Base-by-base conservation (phyloP, 2,329 filamentous ascomycete species). In the Immersiporthe knoxdaviesiana region DNA sequence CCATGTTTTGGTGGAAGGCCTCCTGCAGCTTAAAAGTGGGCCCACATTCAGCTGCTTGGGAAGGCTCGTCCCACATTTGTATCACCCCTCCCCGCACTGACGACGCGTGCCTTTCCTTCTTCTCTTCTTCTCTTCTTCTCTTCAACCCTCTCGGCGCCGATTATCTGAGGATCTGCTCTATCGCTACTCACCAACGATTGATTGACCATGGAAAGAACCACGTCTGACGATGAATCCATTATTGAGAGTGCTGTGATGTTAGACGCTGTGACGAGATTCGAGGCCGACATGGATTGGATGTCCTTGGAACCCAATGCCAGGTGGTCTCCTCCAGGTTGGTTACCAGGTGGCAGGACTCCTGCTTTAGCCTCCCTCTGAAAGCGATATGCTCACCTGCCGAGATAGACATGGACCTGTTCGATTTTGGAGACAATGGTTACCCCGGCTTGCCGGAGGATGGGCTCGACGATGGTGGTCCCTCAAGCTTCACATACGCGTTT, bases 321-420 rank as follows among this genome's bases (percentile, higher is more conserved):
- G 32, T 41, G 21, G 18, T 63, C 41, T 14, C 27, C n/a, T 37
- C 32, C 41, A 63, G 61, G 61, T 63, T 63, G 61, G 61, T 63
- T 14, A 47, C 41, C 41, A 63, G n/a, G 61, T 63, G 41, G 66
- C 37, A 50, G 66, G 66, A 59, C 47, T 67, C 66, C 35, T 62
- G 60, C 60, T 58, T 62, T 63, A 47, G 24, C 14, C 18, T 18
- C n/a, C 18, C 21, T 16, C 24, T 35, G 21, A 21, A 63, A 18
- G 14, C n/a, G 27, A 32, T 32, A 27, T 35, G 32, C 66, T 67
- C 32, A 67, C 50, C n/a, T 7, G 12, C 47, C 11, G 8, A 50
- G 18, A 6, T n/a, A 63, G 58, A 6, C 32, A 35, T 35, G 27
- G 21, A 35, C 30, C 12, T 18, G 32, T 44, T 44, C 8, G 35